phyloP scores from a whole-genome alignment of 2,329 filamentous ascomycete genomes.

The Falciphora oryzae region DNA sequence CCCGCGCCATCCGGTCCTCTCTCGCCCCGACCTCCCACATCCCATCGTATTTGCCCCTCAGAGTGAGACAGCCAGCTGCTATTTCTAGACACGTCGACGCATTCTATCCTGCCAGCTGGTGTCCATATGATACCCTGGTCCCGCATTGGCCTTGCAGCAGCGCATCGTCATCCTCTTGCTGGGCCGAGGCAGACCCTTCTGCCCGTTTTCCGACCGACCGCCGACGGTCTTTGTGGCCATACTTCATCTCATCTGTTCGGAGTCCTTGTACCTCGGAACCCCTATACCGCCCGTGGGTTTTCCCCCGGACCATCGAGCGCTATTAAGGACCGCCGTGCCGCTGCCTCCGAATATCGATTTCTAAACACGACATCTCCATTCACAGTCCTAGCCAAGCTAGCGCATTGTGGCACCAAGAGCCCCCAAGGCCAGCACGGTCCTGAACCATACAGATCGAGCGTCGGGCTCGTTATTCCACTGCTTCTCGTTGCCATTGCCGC shows the following conservation, averaged over 20 bases:
- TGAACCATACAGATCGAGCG: conserved; percentile 1
- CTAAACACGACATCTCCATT: not conserved
- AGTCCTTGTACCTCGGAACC: not conserved
- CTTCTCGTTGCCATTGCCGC: conserved; percentile 1
- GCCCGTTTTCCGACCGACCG: conserved; percentile 2
- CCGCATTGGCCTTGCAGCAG: conserved; percentile 5
- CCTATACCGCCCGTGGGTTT: not conserved
- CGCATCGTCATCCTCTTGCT: conserved; percentile 2
- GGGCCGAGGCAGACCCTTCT: not conserved
- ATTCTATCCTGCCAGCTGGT: not conserved
- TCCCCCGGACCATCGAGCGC: too few relatives aligned
- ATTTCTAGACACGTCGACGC: not conserved
- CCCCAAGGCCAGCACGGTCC: not conserved
- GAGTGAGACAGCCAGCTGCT: conserved; percentile 1
- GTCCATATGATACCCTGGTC: conserved; percentile 9
- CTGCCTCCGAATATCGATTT: not conserved
- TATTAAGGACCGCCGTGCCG: not conserved
- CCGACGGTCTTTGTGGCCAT: not conserved
- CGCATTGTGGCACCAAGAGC: too few relatives aligned
- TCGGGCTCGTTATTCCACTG: not conserved
- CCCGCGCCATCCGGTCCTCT: conserved; percentile 4
- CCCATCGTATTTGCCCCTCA: not conserved
- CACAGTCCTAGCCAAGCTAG: not conserved
- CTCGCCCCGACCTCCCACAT: not conserved
- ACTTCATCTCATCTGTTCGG: not conserved